Base-by-base conservation (phyloP, 2,329 filamentous ascomycete species). In the Aureobasidium sp. region DNA sequence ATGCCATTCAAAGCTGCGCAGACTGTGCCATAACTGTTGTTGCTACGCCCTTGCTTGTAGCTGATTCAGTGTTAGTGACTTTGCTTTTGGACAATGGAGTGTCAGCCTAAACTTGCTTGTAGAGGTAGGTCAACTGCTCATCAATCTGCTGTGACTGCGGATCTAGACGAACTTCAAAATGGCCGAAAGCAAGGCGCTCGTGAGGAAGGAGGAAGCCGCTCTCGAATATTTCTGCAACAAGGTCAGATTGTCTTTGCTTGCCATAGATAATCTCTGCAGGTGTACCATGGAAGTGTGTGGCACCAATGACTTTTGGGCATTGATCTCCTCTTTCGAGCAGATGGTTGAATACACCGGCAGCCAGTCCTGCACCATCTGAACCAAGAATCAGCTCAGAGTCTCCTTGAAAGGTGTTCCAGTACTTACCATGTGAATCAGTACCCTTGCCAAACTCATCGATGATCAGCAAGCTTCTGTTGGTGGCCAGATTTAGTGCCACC, bases 1-100 rank as follows among this genome's bases (percentile, higher is more conserved):
- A 99, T 85, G 1, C 92, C 92, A 68, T 96, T 97, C 73, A 96
- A 83, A 3, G 86, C 85, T 31, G 94, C 94, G 70, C 94, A 97
- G 59, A 80, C 82, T 31, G 86, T 89, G 0, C 94, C 94, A 69
- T 96, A 95, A 70, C 91, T 97, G 15, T 89, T 88, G 8, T 79
- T 84, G 67, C 87, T 93, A 61, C 86, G 81, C 0, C 92, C 92
- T 2, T 78, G 64, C n/a, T 66, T 64, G 37, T 56, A 61, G 31
- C 50, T 54, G 24, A 3, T 4, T 14, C 35, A 7, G 17, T 1
- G 2, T 52, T 52, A 52, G 49, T 5, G 14, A 50, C 14, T 29
- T 22, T 2, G 15, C 19, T 47, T 33, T n/a, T 19, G 11, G 3
- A 17, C 29, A 19, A 9, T 29, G 0, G 24, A 48, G 6, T 17